These are phyloP conservation scores for Volvox carteri DNA, from an alignment of 163 green algal genomes.

Conservation along the genomic window DNA sequence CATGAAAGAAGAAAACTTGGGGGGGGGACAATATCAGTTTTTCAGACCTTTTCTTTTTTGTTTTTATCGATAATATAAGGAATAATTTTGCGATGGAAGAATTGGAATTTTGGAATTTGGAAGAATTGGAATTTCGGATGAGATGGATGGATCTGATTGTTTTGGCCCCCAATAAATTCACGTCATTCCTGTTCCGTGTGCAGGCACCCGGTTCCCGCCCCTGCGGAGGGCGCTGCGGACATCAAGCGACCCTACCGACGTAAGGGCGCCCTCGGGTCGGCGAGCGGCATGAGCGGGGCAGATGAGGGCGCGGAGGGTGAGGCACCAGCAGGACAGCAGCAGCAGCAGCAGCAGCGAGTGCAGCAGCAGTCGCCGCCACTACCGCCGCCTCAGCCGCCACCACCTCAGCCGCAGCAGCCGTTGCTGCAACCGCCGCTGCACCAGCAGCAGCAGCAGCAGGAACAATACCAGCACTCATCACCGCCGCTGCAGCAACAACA, in stretches of 20 bases:
- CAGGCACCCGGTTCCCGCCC: background rate
- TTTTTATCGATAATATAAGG: too few species aligned
- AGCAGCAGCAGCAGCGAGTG: background rate
- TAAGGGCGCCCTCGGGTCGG: background rate
- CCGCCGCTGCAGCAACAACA: slow-evolving; percentile 13
- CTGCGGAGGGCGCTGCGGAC: background rate
- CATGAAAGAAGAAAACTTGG: too few species aligned
- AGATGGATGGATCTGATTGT: too few species aligned
- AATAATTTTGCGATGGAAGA: too few species aligned
- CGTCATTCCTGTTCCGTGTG: too few species aligned
- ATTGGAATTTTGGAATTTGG: too few species aligned
- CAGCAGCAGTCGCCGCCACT: background rate
- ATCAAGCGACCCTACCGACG: slow-evolving; percentile 36
- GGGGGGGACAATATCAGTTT: too few species aligned
- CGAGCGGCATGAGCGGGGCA: background rate
- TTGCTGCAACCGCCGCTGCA: background rate
- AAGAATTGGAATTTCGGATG: too few species aligned
- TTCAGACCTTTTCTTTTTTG: too few species aligned
- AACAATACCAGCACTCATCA: slow-evolving; percentile 5
- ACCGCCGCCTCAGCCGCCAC: background rate
- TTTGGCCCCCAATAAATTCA: too few species aligned
- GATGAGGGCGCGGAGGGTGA: background rate
- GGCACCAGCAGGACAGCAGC: background rate
- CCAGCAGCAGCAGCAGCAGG: slow-evolving; percentile 4
- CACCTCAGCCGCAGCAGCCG: background rate